Base-by-base conservation (phyloP, 208 protist species). In the Crithidia sp. region DNA sequence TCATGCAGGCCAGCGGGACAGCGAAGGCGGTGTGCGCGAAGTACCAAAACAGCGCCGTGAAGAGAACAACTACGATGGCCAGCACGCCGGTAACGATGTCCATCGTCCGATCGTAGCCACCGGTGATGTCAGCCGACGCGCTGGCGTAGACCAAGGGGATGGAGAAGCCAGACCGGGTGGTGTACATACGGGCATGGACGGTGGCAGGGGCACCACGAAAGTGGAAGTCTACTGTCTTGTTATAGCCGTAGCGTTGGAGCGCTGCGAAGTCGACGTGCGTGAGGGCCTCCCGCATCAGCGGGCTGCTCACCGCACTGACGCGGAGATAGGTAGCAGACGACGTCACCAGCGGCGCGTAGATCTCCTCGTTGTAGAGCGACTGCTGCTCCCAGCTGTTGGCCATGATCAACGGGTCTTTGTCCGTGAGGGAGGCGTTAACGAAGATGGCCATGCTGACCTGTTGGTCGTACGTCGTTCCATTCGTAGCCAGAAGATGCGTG, bases 261-360 rank as follows among this genome's bases (percentile, higher is more conserved):
- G 5, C 14, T 12, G 43, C 55, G 9, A 82, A 19, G 58, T 79
- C 19, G 2, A 86, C 45, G 59, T 83, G 70, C 53, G 57, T 49
- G 16, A 86, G 53, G 14, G 73, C 82, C 50, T 58, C 49, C 7
- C 68, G 58, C 77, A 86, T 81, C 45, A 86, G 61, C 5, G 82
- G 72, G 67, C 79, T 66, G 43, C 19, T 55, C 12, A 79, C 66
- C 6, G 79, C 43, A n/a, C 73, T 74, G 0, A 37, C 43, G 12
- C 55, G 39, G n/a, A 81, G 44, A 62, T 73, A 82, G 44, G 36
- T 36, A 0, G 70, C 36, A 0, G 55, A 12, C 0, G 16, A 41
- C 19, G 10, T n/a, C 3, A 13, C 4, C 40, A 14, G 4, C 16
- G 59, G n/a, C 7, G 17, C 5, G 10, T 52, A 41, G 4, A 76